A percentile compares a stretch with the other conserved stretches of the same genome.
These are phyloP conservation scores for Poteriospumella lacustris DNA, from an alignment of 108 stramenopile species.

Conservation along the genomic window DNA sequence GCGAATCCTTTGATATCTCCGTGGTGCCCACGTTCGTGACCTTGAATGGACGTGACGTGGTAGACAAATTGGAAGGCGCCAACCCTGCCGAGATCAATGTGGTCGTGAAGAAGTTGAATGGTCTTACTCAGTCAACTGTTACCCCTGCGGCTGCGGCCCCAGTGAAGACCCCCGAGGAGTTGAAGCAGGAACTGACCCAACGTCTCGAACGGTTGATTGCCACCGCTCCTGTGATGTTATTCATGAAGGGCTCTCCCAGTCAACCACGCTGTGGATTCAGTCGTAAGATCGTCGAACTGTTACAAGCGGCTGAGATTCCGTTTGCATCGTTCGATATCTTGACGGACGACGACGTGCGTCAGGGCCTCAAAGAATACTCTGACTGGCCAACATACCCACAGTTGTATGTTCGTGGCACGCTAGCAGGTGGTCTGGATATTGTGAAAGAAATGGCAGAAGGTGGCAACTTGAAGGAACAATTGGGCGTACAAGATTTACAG, in stretches of 20 bases:
- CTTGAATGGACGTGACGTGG: constrained; percentile 51
- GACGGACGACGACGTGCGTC: constrained; percentile 37
- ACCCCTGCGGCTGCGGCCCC: background rate
- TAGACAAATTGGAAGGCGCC: constrained; percentile 77
- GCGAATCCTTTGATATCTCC: constrained; percentile 59
- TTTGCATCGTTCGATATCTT: constrained; percentile 55
- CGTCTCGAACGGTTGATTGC: constrained; percentile 58
- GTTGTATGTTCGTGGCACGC: constrained; percentile 86
- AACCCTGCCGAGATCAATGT: constrained; percentile 60
- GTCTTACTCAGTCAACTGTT: background rate
- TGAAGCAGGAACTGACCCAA: background rate
- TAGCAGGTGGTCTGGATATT: constrained; percentile 94
- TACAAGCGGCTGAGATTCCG: constrained; percentile 59
- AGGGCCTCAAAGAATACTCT: constrained; percentile 46
- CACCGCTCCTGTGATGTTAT: constrained; percentile 72
- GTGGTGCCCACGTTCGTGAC: constrained; percentile 81
- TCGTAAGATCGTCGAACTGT: constrained; percentile 71
- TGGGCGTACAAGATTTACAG: constrained; percentile 30
- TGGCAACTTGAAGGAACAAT: constrained; percentile 43
- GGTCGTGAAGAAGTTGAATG: constrained; percentile 35
- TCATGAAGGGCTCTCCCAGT: constrained; percentile 93
- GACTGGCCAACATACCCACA: constrained; percentile 97
- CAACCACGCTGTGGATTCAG: constrained; percentile 82
- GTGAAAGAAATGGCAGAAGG: constrained; percentile 78
- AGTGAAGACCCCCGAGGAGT: background rate